Evolutionary conservation across 1,284 basidiomycete genomes (phyloP), one percentile per base, ranked within the genome.

Genomic region (Boletellus deceptivus): DNA sequence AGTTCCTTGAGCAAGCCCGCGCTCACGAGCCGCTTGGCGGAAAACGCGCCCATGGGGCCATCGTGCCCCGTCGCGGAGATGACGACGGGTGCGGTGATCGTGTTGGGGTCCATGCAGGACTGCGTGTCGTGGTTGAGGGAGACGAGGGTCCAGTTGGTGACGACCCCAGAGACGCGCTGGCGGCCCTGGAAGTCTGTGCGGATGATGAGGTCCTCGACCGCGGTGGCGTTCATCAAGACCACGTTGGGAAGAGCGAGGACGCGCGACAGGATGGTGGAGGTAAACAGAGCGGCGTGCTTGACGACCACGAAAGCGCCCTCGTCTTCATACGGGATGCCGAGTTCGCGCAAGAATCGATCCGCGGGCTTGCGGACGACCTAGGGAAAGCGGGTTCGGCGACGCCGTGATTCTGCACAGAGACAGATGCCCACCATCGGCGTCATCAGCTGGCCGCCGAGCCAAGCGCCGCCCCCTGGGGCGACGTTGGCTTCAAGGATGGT

Each of bases 31-130:
- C 90, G 78, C 71, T 92, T 93, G 53, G 90, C 90, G 31, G 82
- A 85, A 72, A 92, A 93, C 3, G 89, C 90, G 38, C 90, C 90
- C 81, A 91, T 91, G 1, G 89, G 89, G 0, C 89, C 90, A 60
- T 91, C 89, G 65, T 90, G 86, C 13, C 86, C 83, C 31, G 84
- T 86, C 17, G 83, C 82, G 37, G 79, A 80, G 45, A 87, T 72
- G 57, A 90, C 72, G n/a, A 92, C 74, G 0, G 89, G 89, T 1
- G 86, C 85, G 27, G 86, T 90, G 69, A 91, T 86, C 34, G 87
- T 89, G 70, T 88, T 86, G 29, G 89, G 89, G 68, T 92, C 90
- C 89, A 92, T 92, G 78, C 89, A 92, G 25, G 79, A 84, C 70
- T 91, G 86, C 52, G 84, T 86, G 62, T 87, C 86, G 67, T 91